Conservation (phyloP, 2,329 filamentous ascomycete species). For the Xylaria sp. region DNA sequence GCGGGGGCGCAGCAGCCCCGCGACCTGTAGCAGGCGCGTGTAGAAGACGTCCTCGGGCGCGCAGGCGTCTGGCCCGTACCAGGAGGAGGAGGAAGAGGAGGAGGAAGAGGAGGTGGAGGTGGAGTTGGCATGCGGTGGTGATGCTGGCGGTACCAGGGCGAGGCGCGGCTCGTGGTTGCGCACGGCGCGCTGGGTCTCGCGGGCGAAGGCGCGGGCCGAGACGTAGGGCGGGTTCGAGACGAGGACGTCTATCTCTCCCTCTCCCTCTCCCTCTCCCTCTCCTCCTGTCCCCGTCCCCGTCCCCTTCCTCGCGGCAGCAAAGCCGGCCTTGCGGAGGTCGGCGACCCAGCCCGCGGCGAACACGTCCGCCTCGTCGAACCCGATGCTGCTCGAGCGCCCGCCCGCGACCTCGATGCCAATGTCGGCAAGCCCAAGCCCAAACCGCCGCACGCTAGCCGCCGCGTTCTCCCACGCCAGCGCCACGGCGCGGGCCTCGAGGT, state of each 20-base stretch:
- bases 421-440: conserved; percentile 21
- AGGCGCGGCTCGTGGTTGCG: conserved; percentile 78
- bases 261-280: not conserved
- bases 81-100: too few relatives aligned
- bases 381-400: conserved; percentile 41
- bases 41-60: conserved; percentile 65
- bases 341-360: conserved; percentile 49
- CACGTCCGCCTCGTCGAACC: conserved; percentile 53
- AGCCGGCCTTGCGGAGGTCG: too few relatives aligned
- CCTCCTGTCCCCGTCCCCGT: conserved; percentile 4
- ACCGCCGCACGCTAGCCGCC: conserved; percentile 46
- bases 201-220: conserved; percentile 64
- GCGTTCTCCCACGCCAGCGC: conserved; percentile 68
- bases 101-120: too few relatives aligned
- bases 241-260: conserved; percentile 61
- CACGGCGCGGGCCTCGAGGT: conserved; percentile 70
- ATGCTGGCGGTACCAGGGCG: conserved; percentile 65
- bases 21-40: conserved; percentile 61
- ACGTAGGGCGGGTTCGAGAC: conserved; percentile 93
- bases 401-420: conserved; percentile 30
- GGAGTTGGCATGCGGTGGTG: conserved; percentile 7
- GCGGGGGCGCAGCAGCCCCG: conserved; percentile 50
- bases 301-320: conserved; percentile 20
- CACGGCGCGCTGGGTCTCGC: conserved; percentile 71
- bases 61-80: too few relatives aligned